Base-by-base conservation (phyloP, 2,329 filamentous ascomycete genomes). In the Paracoccidioides brasiliensis region DNA sequence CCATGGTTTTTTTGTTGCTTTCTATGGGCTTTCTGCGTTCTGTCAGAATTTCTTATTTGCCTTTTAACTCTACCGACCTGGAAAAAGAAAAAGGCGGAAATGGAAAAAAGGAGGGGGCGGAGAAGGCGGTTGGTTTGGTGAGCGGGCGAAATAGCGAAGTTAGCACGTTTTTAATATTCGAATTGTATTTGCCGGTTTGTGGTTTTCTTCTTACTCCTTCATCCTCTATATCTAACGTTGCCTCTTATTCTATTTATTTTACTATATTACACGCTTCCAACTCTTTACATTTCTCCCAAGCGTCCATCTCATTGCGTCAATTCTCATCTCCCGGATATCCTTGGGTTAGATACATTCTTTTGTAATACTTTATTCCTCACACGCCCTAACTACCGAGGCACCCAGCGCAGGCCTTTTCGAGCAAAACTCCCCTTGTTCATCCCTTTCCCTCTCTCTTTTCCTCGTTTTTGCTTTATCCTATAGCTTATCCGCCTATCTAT, bases 161-260 rank as follows among this genome's bases (percentile, higher is more conserved):
- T 52, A 52, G 37, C 38, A 52, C 49, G 38, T n/a, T 52, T 52
- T 52, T 52, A 52, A 52, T 52, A 41, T 42, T 52, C 35, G 38
- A 52, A 52, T 52, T 52, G 49, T 52, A 52, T 52, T 22, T 41
- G 49, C 41, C 37, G 28, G 49, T 42, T 42, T 52, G 33, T 52
- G 15, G 40, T 28, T 51, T 51, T 37, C 10, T 22, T 6, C n/a
- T 8, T 15, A n/a, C 15, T 15, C 22, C 7, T 6, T 44, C 14
- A 8, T 44, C 4, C 37, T 38, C 22, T 22, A 22, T 22, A 22
- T 22, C 22, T 22, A 22, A 2, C 22, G 22, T 22, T 22, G 22
- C 22, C 22, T 22, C 22, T 22, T 22, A 28, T 46, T 51, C 10
- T 5, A 38, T 51, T 7, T 32, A 10, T 30, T 10, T 41, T 42